Evolutionary conservation across 805 yeast species (phyloP), one percentile per base, ranked within the genome.

Genomic region (Ogataea minuta): DNA sequence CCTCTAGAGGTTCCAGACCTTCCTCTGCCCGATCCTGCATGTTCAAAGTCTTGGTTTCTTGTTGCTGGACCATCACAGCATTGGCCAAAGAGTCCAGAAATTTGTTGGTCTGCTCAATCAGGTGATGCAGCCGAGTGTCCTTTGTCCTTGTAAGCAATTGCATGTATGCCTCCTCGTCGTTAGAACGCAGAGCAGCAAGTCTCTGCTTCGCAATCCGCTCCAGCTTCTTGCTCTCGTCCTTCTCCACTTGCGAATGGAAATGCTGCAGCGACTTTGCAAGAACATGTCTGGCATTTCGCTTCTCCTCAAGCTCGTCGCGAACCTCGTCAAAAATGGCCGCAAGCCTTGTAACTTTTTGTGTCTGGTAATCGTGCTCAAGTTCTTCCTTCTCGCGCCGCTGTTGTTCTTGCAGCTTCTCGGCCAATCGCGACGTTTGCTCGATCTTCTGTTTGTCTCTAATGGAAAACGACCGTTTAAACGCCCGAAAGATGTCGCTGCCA

Each of bases 121-220:
- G 71, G 63, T 85, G 95, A 1, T 93, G 84, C 52, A 85, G 81
- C 75, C 95, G 78, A 28, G 87, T 84, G 65, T 85, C 95, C 60
- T 85, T 85, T 3, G 95, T 85, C 63, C 84, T 89, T 59, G 85
- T 93, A 60, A 85, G 72, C 55, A 85, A 74, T 57, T 84, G 84
- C 59, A 85, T 74, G 66, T 85, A 85, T 2, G 93, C 93, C 57
- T 85, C 95, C 62, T 85, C 95, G 67, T 85, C 95, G 59, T 85
- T 84, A 12, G 90, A 85, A 61, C 82, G 84, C 70, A 85, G 76
- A 20, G 93, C 93, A 55, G 82, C 89, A 63, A 85, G 74, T 76
- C 95, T 83, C 59, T 84, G 90, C 56, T 81, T 84, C n/a, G 95
- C 95, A 20, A 81, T 84, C 58, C 77, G 79, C 61, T 85, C 93